Conservation (phyloP, 345 rosid species). For the Aquilaria malaccensis region DNA sequence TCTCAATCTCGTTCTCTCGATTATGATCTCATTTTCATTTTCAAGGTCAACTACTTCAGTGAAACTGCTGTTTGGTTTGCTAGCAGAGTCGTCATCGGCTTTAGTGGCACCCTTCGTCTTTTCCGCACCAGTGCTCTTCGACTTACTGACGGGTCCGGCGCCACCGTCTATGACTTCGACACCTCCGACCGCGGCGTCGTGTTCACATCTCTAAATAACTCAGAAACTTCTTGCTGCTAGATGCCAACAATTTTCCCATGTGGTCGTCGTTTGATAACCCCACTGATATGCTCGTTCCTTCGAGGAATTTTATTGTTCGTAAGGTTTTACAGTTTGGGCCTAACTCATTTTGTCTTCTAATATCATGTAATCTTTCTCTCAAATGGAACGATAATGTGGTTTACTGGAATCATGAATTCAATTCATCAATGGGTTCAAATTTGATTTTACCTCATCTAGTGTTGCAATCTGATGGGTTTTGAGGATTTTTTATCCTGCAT, state of each 20-base stretch:
- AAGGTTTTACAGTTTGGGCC: conserved; percentile 36
- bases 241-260: conserved; percentile 19
- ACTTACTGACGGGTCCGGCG: conserved; percentile 43
- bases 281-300: conserved; percentile 42
- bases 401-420: conserved; percentile 46
- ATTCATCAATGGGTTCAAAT: conserved; percentile 34
- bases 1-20: no score
- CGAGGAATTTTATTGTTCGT: conserved; percentile 35
- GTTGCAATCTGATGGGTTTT: conserved; percentile 32
- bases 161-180: conserved; percentile 44
- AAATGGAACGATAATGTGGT: conserved; percentile 32
- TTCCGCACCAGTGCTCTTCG: conserved; percentile 41
- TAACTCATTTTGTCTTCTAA: conserved; percentile 38
- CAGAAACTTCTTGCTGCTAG: conserved; percentile 32
- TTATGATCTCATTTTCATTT: no score
- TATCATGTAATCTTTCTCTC: conserved; percentile 33
- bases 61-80: conserved; percentile 44
- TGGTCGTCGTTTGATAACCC: conserved; percentile 64
- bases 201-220: conserved; percentile 37
- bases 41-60: conserved; percentile 27
- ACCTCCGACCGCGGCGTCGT: conserved; percentile 36
- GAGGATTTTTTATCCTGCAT: conserved; percentile 20
- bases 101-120: conserved; percentile 35
- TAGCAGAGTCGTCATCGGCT: conserved; percentile 33
- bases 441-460: conserved; percentile 30